Evolutionary conservation across 495 filamentous ascomycete genomes (phyloP), one percentile per base, ranked within the genome.

Genomic region (Tetracladium setigerum): DNA sequence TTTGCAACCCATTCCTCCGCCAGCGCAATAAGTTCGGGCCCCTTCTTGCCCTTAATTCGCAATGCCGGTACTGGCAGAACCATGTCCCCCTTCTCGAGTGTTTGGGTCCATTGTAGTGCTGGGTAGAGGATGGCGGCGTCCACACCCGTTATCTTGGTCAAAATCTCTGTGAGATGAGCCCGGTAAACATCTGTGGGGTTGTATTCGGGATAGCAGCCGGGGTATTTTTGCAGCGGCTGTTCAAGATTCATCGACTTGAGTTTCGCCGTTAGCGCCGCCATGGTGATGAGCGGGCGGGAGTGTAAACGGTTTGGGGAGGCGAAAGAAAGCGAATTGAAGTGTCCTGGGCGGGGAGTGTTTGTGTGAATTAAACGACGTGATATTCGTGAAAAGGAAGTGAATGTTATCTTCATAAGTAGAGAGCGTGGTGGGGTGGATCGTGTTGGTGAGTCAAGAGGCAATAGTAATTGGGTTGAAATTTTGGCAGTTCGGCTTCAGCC

Each of bases 151-250:
- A 84, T 74, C n/a, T 76, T 69, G n/a, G 76, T 72, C 27, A 98
- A 69, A 30, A 83, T 72, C 37, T 84, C 73, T 45, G 86, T 76
- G 52, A 96, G 81, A 53, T 95, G 87, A 41, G 83, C 77, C 34
- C 92, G 77, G 73, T 91, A 97, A 49, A 95, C 70, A 62, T 98
- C 91, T 47, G 89, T 73, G 17, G 87, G 85, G 70, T 98, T 98
- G 58, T 79, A 49, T 9, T 82, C 73, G 17, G 89, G 86, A 52
- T 77, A 66, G 31, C 71, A 76, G 50, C 69, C 70, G 34, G 77
- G 74, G 51, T 70, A 83, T 46, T 58, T 40, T 12, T 54, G 39
- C 2, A 70, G 34, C 13, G 56, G 50, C 3, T 56, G 52, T 17
- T 54, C 54, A 36, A 71, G 56, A 24, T 58, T 60, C 22, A 71